Conservation (phyloP, 805 yeast species). For the Lachancea waltii region DNA sequence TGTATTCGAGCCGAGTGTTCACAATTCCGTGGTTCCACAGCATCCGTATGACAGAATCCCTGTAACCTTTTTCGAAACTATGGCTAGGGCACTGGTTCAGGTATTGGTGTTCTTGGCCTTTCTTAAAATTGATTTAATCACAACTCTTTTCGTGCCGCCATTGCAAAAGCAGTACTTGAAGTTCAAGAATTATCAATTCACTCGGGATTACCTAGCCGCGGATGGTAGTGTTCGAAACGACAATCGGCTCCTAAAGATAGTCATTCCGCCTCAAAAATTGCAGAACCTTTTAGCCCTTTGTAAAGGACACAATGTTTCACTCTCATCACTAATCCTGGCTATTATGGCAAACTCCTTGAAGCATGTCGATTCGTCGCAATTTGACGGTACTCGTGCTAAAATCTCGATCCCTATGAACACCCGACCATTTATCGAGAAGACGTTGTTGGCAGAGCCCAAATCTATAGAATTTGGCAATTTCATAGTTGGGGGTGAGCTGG, state of each 20-base stretch:
- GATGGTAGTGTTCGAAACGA: conserved; percentile 18
- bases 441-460: conserved; percentile 7
- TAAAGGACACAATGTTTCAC: conserved; percentile 18
- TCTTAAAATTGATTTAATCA: conserved; percentile 7
- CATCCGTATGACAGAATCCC: conserved; percentile 8
- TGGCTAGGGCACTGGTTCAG: conserved; percentile 9
- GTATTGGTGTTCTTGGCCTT: conserved; percentile 6
- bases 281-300: conserved; percentile 15
- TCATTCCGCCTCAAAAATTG: conserved; percentile 12
- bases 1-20: neutral
- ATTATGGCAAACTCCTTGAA: conserved; percentile 10
- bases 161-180: conserved; percentile 12
- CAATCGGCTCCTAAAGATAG: conserved; percentile 16
- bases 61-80: conserved; percentile 14
- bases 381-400: conserved; percentile 11
- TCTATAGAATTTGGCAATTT: conserved; percentile 21
- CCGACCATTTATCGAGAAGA: conserved; percentile 13
- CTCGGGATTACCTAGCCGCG: conserved; percentile 11
- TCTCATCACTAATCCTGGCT: conserved; percentile 22
- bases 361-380: neutral
- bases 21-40: neutral
- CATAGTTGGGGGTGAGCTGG: conserved; percentile 16
- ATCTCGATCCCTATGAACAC: conserved; percentile 25
- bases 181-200: conserved; percentile 17
- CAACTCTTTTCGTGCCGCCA: conserved; percentile 1